Evolutionary conservation across 1,284 basidiomycete genomes (phyloP).

Genomic region (Neolentinus lepideus): DNA sequence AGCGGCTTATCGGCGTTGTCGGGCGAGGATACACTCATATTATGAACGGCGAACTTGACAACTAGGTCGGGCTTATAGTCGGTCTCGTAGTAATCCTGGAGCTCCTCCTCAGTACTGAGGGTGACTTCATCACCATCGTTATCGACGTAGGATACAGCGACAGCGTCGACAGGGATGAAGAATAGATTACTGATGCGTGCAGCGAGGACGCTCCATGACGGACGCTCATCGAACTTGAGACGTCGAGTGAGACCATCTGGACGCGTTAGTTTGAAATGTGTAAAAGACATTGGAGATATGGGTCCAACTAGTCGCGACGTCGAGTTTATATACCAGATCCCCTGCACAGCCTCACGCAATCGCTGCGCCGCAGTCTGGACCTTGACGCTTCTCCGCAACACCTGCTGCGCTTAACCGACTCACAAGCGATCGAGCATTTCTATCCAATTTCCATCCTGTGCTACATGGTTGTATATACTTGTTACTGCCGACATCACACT

Average conservation of each 20-base stretch:
- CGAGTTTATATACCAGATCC: neutral
- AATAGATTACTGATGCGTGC: constrained; percentile 48
- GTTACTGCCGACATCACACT: neutral
- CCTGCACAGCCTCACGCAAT: neutral
- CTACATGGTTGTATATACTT: neutral
- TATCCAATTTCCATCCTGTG: neutral
- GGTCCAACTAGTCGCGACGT: too few species aligned
- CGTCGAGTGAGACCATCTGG: constrained; percentile 47
- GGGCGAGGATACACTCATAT: constrained; percentile 39
- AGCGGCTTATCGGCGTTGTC: constrained; percentile 21
- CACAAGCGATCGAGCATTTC: constrained; percentile 1
- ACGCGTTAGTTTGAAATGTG: constrained; percentile 50
- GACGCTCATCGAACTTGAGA: constrained; percentile 41
- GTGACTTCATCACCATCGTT: constrained; percentile 66
- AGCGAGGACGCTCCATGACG: constrained; percentile 50
- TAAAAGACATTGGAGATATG: constrained; percentile 28
- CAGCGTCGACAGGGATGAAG: constrained; percentile 42
- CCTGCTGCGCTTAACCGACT: constrained; percentile 6
- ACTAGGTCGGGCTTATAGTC: constrained; percentile 21
- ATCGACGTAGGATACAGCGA: constrained; percentile 66
- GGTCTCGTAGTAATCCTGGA: constrained; percentile 50
- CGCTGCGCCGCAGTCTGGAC: constrained; percentile 1
- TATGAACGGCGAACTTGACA: constrained; percentile 57
- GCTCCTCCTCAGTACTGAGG: constrained; percentile 61
- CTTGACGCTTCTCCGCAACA: neutral